Evolutionary conservation across 192 early-diverging fungal species (phyloP).

Genomic region (Umbelopsis isabellina): DNA sequence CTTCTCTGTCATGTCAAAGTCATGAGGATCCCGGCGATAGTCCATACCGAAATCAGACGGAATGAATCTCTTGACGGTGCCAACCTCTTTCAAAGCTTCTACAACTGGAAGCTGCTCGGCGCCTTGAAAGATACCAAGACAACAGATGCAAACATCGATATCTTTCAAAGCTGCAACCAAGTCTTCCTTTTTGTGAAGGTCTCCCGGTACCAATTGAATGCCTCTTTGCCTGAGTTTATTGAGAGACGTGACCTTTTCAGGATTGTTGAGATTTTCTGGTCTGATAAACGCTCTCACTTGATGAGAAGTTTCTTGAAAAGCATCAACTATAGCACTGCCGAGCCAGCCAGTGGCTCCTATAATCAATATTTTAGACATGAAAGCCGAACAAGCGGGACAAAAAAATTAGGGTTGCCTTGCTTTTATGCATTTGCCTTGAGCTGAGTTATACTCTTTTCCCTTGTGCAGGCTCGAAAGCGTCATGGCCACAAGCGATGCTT

Average conservation of each 20-base stretch:
- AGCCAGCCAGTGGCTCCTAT: conserved; percentile 14
- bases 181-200: conserved; percentile 6
- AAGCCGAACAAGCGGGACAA: background rate
- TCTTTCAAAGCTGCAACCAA: conserved; percentile 6
- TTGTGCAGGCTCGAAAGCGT: background rate
- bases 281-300: conserved; percentile 7
- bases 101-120: conserved; percentile 2
- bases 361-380: conserved; percentile 6
- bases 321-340: background rate
- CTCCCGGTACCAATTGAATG: background rate
- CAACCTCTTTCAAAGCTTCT: conserved; percentile 19
- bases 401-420: background rate
- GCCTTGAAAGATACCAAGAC: conserved; percentile 12
- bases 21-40: conserved; percentile 11
- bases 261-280: background rate
- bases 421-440: background rate
- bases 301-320: conserved; percentile 1
- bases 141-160: conserved; percentile 11
- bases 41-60: conserved; percentile 24
- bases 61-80: conserved; percentile 23
- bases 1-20: conserved; percentile 10
- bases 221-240: background rate
- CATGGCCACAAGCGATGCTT: background rate
- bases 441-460: background rate
- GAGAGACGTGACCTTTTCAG: background rate